phyloP scores from a whole-genome alignment of 148 eudicot species.

The Gaultheria prostrata region DNA sequence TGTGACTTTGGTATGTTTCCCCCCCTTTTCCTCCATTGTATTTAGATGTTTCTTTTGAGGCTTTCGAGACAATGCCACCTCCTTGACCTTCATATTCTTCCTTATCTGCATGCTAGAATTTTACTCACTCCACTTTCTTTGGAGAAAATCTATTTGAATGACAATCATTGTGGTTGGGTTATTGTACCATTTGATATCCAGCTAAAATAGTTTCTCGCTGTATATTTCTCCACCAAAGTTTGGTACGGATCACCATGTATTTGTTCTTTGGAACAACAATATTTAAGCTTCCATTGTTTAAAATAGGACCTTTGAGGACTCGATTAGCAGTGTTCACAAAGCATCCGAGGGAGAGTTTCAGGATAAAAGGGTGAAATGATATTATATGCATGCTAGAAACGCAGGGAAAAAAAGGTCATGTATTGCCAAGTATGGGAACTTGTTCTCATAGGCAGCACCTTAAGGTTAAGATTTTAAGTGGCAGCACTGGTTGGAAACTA shows the following conservation, averaged over 20 bases:
- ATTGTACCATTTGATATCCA: background rate
- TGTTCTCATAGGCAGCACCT: background rate
- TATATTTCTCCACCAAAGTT: background rate
- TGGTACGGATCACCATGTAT: background rate
- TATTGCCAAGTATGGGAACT: background rate
- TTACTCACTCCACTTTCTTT: background rate
- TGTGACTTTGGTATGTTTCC: background rate
- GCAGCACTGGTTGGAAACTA: background rate
- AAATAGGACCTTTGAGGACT: background rate
- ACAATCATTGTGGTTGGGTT: background rate
- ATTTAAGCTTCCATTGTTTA: background rate
- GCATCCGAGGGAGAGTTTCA: background rate
- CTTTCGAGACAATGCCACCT: background rate
- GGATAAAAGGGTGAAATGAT: background rate
- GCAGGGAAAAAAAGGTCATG: background rate
- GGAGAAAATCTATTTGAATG: background rate
- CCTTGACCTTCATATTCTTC: background rate
- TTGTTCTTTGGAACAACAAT: background rate
- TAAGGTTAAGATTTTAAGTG: background rate
- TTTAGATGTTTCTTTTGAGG: background rate
- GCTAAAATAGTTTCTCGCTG: background rate
- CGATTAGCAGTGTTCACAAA: background rate
- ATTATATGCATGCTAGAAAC: background rate
- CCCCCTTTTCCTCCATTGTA: slow-evolving; percentile 1
- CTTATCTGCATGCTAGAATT: background rate